phyloP scores from a whole-genome alignment of 176 grass and related monocot species.

The Eragrostis curvula region DNA sequence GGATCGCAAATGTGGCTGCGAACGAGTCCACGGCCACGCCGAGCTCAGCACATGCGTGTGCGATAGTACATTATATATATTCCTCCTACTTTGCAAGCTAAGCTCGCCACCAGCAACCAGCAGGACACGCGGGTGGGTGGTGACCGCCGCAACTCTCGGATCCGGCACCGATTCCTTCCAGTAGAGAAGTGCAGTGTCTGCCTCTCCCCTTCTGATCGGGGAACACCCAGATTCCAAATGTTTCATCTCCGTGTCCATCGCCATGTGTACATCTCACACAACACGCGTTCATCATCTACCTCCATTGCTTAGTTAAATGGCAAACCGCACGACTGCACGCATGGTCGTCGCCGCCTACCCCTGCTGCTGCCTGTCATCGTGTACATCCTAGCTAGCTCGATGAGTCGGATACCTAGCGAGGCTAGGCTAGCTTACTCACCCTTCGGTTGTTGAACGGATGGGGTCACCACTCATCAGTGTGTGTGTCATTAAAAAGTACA shows the following conservation, averaged over 20 bases:
- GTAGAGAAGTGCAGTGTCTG: neutral
- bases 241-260: neutral
- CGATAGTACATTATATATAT: too few species aligned
- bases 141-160: slow-evolving; percentile 18
- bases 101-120: neutral
- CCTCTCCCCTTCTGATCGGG: neutral
- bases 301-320: neutral
- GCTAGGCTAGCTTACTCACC: neutral
- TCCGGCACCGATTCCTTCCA: too few species aligned
- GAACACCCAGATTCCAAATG: slow-evolving; percentile 32
- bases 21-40: too few species aligned
- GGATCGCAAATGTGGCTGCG: too few species aligned
- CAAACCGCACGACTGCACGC: neutral
- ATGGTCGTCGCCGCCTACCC: neutral
- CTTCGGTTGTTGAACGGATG: neutral
- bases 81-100: too few species aligned
- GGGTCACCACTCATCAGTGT: neutral
- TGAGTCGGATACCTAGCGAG: neutral
- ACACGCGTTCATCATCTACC: too few species aligned
- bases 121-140: slow-evolving; percentile 17
- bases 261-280: neutral
- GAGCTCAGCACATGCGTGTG: too few species aligned
- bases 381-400: too few species aligned
- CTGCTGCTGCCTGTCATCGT: neutral
- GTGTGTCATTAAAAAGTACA: too few species aligned